Conservation (phyloP, 176 grass and related monocot genomes). For the Dactylis glomerata region DNA sequence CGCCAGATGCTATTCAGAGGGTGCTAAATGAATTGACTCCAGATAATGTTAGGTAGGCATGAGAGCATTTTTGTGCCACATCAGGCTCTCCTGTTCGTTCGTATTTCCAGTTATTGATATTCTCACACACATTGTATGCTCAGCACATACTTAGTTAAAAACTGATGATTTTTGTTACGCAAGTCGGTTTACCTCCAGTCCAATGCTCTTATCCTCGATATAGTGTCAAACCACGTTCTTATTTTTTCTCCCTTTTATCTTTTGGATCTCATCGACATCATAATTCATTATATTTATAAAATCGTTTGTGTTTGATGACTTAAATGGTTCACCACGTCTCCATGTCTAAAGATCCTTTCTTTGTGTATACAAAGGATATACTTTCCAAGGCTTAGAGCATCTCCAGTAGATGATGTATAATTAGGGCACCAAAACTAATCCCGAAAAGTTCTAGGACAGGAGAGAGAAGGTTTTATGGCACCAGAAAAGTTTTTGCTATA, state of each 20-base stretch:
- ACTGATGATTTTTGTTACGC: neutral
- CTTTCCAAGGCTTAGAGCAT: neutral
- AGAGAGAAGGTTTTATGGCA: too few species aligned
- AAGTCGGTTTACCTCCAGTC: neutral
- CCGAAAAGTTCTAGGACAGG: too few species aligned
- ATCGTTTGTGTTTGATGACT: neutral
- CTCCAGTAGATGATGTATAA: too few species aligned
- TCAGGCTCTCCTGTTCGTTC: neutral
- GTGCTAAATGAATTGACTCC: conserved; percentile 81
- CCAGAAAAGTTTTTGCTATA: too few species aligned
- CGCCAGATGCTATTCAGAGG: conserved; percentile 65
- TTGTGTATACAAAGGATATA: neutral
- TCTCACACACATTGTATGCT: neutral
- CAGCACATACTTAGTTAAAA: conserved; percentile 7
- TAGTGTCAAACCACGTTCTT: neutral
- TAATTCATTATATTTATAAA: neutral
- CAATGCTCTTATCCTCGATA: neutral
- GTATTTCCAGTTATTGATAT: neutral
- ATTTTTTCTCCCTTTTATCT: neutral
- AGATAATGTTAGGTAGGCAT: conserved; percentile 78
- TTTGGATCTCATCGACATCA: neutral
- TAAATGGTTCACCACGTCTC: neutral
- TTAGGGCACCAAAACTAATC: too few species aligned
- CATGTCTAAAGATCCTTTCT: neutral
- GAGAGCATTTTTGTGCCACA: conserved; percentile 1